Evolutionary conservation across 768 basidiomycete genomes (phyloP).

Genomic region (Leucosporidium creatinivorum): DNA sequence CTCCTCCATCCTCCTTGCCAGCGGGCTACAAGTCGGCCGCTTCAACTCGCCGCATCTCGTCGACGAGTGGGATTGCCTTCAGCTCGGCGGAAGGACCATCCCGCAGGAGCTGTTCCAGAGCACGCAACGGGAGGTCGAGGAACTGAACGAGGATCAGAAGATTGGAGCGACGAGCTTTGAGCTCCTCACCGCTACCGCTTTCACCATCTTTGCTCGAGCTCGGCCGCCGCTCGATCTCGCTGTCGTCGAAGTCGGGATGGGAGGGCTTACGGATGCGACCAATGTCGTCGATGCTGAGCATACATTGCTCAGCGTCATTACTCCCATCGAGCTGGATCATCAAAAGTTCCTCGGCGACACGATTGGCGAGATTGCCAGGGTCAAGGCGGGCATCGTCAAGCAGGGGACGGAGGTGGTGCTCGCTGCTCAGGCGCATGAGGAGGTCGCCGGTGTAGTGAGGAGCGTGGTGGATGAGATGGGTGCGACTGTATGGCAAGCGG

Average conservation of each 20-base stretch:
- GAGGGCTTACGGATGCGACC: constrained; percentile 84
- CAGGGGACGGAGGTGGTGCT: constrained; percentile 43
- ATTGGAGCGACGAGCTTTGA: constrained; percentile 69
- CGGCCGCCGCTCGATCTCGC: constrained; percentile 57
- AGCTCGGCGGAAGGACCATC: constrained; percentile 53
- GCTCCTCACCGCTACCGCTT: constrained; percentile 71
- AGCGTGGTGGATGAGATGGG: constrained; percentile 48
- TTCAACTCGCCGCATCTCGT: constrained; percentile 93
- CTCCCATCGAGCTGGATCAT: constrained; percentile 86
- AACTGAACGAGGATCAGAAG: constrained; percentile 43
- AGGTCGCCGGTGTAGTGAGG: constrained; percentile 37
- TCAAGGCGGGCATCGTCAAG: constrained; percentile 78
- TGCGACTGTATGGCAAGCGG: constrained; percentile 46
- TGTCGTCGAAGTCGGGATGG: constrained; percentile 91
- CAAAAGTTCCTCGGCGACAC: constrained; percentile 79
- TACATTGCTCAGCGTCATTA: constrained; percentile 71
- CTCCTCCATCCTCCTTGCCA: constrained; percentile 61
- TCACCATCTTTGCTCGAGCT: constrained; percentile 61
- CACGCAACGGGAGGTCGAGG: constrained; percentile 48
- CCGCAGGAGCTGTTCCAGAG: constrained; percentile 48
- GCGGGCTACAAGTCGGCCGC: constrained; percentile 60
- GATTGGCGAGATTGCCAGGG: constrained; percentile 61
- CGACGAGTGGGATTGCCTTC: constrained; percentile 65
- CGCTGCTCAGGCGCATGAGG: constrained; percentile 39
- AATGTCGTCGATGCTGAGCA: constrained; percentile 68